Percentiles rank a stretch among this genome's conserved stretches.
Conservation (phyloP, 345 rosid species). For the Hevea brasiliensis region DNA sequence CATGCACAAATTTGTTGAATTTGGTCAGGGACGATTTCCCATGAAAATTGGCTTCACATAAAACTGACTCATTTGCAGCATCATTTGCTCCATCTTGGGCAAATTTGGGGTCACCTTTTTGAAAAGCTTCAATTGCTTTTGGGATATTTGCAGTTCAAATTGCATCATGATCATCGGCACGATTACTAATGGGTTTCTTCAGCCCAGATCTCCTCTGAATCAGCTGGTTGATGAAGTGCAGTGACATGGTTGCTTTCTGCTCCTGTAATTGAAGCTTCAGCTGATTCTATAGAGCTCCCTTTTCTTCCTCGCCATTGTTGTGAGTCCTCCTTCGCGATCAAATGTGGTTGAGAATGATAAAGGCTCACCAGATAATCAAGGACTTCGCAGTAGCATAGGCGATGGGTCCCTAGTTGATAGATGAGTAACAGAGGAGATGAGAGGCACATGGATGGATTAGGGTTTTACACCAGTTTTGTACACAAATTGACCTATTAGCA, state of each 20-base stretch:
- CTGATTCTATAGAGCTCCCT: no score
- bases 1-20: not conserved
- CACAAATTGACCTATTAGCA: no score
- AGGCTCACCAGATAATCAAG: no score
- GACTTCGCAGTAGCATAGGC: no score
- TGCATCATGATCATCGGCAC: not conserved
- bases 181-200: not conserved
- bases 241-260: not conserved
- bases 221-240: not conserved
- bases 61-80: not conserved
- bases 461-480: no score
- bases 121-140: slow-evolving; percentile 12
- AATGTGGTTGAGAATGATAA: no score
- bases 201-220: not conserved
- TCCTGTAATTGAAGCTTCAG: no score
- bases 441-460: no score
- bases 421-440: no score
- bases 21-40: slow-evolving; percentile 14
- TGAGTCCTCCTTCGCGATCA: no score
- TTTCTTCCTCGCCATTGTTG: no score
- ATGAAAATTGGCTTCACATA: not conserved
- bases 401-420: no score
- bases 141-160: slow-evolving; percentile 8
- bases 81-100: slow-evolving; percentile 11
- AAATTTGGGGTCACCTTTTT: slow-evolving; percentile 17